Evolutionary conservation across 129 eudicot genomes (phyloP).

Genomic region (Gnaphalium uliginosum): DNA sequence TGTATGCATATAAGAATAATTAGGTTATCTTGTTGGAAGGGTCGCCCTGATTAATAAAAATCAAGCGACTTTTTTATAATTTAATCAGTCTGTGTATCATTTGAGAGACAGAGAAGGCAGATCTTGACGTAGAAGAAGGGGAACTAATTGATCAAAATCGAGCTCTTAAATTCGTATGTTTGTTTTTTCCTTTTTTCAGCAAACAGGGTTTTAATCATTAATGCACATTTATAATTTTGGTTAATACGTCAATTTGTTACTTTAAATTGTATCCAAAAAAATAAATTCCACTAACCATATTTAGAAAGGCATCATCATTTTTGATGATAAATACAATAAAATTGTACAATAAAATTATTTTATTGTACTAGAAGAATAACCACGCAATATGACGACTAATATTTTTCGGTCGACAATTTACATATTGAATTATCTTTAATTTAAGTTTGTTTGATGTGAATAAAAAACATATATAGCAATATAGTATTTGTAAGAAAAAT

Average conservation of each 20-base stretch:
- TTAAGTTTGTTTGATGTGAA: no score
- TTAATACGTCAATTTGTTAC: not conserved
- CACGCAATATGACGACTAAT: no score
- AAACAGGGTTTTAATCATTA: not conserved
- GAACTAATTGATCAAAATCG: not conserved
- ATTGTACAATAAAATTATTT: no score
- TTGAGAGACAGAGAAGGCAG: conserved; percentile 13
- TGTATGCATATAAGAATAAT: not conserved
- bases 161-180: conserved; percentile 9
- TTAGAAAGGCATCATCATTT: no score
- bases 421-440: no score
- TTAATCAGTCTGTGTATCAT: conserved; percentile 10
- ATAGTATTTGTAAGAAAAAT: no score
- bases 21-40: conserved; percentile 3
- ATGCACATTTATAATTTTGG: not conserved
- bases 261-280: no score
- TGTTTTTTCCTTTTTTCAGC: not conserved
- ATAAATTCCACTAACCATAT: no score
- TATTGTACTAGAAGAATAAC: no score
- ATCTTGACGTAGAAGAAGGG: conserved; percentile 17
- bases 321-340: no score
- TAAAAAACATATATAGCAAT: no score
- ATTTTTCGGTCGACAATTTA: no score
- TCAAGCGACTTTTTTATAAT: not conserved
- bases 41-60: not conserved